Percentiles rank a stretch among this genome's conserved stretches.
phyloP scores from a whole-genome alignment of 148 eudicot species.

The Silene conica region DNA sequence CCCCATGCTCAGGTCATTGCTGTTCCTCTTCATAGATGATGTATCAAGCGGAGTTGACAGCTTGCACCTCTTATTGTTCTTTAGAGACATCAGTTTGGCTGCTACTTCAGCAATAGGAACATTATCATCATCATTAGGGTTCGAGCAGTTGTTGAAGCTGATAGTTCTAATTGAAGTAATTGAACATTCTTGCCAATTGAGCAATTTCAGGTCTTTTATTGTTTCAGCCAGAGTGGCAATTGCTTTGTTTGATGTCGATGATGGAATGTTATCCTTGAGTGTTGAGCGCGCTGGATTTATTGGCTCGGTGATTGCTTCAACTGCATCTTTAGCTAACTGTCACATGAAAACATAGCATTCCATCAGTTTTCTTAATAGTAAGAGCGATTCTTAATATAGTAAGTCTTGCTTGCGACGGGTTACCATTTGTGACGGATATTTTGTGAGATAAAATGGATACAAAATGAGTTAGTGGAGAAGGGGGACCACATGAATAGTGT shows the following conservation, averaged over 20 bases:
- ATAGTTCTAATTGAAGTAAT: slow-evolving; percentile 37
- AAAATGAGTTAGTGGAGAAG: too few relatives aligned
- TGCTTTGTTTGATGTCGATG: slow-evolving; percentile 17
- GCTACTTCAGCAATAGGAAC: not conserved
- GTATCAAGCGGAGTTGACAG: not conserved
- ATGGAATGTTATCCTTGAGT: slow-evolving; percentile 28
- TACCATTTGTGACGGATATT: too few relatives aligned
- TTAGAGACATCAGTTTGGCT: slow-evolving; percentile 23
- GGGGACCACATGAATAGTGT: too few relatives aligned
- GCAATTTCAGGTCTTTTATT: slow-evolving; percentile 31
- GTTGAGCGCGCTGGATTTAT: slow-evolving; percentile 53
- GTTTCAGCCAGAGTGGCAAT: slow-evolving; percentile 33
- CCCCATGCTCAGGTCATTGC: not conserved
- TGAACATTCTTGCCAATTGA: slow-evolving; percentile 52
- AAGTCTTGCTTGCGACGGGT: too few relatives aligned
- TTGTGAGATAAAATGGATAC: too few relatives aligned
- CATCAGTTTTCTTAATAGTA: not conserved
- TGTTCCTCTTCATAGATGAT: not conserved
- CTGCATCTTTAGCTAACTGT: slow-evolving; percentile 40
- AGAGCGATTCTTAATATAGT: not conserved
- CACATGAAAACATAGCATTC: not conserved
- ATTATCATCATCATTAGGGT: not conserved
- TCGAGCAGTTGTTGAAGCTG: slow-evolving; percentile 11
- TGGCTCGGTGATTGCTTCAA: slow-evolving; percentile 30
- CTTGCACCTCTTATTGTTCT: slow-evolving; percentile 24